Conservation (phyloP, 345 rosid genomes). For the Euphorbia peplus region DNA sequence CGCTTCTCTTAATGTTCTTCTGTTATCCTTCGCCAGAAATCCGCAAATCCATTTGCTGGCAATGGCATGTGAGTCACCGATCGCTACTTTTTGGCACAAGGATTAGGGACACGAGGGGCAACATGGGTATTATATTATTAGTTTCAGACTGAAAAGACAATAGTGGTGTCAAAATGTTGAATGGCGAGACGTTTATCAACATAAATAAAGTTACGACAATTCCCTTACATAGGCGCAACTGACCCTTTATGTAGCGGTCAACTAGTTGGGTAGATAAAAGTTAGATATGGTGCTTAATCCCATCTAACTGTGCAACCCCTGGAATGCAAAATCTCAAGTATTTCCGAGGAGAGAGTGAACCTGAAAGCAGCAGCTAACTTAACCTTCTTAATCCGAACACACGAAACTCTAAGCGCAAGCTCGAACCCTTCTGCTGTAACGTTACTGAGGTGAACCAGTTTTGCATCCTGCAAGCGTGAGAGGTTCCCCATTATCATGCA, state of each 20-base stretch:
- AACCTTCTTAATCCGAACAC: slow-evolving; percentile 70
- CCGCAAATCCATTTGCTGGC: too few species aligned
- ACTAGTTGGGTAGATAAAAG: neutral
- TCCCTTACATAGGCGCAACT: neutral
- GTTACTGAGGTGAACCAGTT: slow-evolving; percentile 63
- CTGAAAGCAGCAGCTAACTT: slow-evolving; percentile 65
- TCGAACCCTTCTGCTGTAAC: slow-evolving; percentile 74
- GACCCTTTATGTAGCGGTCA: neutral
- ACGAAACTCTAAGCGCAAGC: slow-evolving; percentile 66
- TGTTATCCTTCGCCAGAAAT: too few species aligned
- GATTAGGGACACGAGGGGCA: too few species aligned
- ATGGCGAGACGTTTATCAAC: too few species aligned
- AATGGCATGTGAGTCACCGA: too few species aligned
- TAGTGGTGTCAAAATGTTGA: too few species aligned
- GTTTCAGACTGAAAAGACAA: too few species aligned
- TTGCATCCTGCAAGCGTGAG: slow-evolving; percentile 79
- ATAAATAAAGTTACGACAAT: too few species aligned
- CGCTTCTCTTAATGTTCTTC: too few species aligned
- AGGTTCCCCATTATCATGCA: slow-evolving; percentile 79
- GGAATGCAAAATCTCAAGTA: slow-evolving; percentile 55
- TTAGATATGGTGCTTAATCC: slow-evolving; percentile 39
- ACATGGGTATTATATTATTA: too few species aligned
- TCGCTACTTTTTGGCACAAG: too few species aligned
- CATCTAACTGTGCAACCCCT: slow-evolving; percentile 82
- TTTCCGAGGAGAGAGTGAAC: slow-evolving; percentile 64